A percentile compares a stretch with the other conserved stretches of the same genome.
phyloP scores from a whole-genome alignment of 129 eudicot genomes.

The Apium graveolens region DNA sequence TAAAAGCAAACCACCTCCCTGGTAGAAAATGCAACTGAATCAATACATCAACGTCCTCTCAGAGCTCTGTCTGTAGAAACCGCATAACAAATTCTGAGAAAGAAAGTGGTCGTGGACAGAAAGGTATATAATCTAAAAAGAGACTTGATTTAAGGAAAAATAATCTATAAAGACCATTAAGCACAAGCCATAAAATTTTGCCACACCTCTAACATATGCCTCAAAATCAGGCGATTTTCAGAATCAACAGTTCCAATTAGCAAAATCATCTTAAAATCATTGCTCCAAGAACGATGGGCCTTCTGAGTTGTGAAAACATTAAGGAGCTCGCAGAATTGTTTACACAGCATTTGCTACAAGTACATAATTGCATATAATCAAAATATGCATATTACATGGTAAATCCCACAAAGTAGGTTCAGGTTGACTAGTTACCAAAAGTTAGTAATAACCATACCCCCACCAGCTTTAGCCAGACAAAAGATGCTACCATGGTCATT shows the following conservation, averaged over 20 bases:
- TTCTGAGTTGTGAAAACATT: no score
- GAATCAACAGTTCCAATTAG: neutral
- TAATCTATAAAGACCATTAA: neutral
- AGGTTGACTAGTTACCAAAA: neutral
- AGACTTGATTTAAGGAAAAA: neutral
- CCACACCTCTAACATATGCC: neutral
- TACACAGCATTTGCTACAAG: no score
- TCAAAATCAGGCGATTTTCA: neutral
- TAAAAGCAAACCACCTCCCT: no score
- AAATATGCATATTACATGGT: neutral
- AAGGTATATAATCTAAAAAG: neutral
- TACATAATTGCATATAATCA: neutral
- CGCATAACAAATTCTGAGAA: neutral
- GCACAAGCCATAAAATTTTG: neutral
- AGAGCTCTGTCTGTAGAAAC: neutral
- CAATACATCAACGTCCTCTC: neutral
- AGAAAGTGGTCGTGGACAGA: neutral
- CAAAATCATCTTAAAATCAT: neutral
- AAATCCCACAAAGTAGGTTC: neutral
- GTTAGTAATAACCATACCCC: neutral
- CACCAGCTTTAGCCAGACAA: neutral
- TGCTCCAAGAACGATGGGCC: no score
- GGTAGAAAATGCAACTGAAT: no score
- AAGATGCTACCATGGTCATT: no score
- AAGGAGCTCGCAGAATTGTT: no score